Percentiles rank a stretch among this genome's conserved stretches.
Conservation (phyloP, 352 stramenopile species). For the Plasmopara muralis region DNA sequence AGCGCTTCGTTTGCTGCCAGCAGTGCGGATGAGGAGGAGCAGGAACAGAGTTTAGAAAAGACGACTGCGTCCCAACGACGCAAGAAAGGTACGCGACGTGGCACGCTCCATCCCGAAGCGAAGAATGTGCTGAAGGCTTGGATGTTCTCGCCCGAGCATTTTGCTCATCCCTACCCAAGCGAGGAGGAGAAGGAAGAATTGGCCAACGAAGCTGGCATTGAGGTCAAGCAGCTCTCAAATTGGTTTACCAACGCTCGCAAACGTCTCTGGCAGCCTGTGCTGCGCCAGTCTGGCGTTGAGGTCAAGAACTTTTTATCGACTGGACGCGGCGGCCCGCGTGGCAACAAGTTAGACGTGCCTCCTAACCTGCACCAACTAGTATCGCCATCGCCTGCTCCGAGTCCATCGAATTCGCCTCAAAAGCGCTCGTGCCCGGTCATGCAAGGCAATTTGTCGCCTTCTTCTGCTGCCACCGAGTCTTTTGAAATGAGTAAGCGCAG, state of each 20-base stretch:
- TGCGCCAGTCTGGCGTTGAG: constrained; percentile 82
- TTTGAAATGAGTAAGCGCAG: constrained; percentile 30
- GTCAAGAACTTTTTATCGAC: constrained; percentile 87
- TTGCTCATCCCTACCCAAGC: constrained; percentile 81
- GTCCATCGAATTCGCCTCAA: constrained; percentile 34
- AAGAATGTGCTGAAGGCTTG: constrained; percentile 86
- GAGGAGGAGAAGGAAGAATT: constrained; percentile 86
- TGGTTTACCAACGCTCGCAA: constrained; percentile 89
- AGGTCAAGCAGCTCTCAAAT: constrained; percentile 87
- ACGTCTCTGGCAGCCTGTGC: constrained; percentile 77
- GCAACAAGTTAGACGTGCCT: constrained; percentile 72
- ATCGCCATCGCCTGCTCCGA: constrained; percentile 30
- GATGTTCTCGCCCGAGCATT: constrained; percentile 87
- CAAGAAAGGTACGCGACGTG: constrained; percentile 80
- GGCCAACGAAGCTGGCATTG: constrained; percentile 68
- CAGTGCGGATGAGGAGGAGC: constrained; percentile 21
- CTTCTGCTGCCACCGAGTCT: constrained; percentile 5
- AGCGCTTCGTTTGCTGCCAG: constrained; percentile 15
- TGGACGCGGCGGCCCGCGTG: constrained; percentile 65
- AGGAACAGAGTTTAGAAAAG: constrained; percentile 17
- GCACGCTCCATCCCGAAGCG: constrained; percentile 74
- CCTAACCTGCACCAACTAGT: constrained; percentile 54
- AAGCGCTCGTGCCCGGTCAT: constrained; percentile 55
- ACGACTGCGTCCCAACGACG: constrained; percentile 18
- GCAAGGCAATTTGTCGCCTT: constrained; percentile 18